Percentiles rank a stretch among this genome's conserved stretches.
phyloP scores from a whole-genome alignment of 2,329 filamentous ascomycete genomes.

The Ceratocystis smalleyi region DNA sequence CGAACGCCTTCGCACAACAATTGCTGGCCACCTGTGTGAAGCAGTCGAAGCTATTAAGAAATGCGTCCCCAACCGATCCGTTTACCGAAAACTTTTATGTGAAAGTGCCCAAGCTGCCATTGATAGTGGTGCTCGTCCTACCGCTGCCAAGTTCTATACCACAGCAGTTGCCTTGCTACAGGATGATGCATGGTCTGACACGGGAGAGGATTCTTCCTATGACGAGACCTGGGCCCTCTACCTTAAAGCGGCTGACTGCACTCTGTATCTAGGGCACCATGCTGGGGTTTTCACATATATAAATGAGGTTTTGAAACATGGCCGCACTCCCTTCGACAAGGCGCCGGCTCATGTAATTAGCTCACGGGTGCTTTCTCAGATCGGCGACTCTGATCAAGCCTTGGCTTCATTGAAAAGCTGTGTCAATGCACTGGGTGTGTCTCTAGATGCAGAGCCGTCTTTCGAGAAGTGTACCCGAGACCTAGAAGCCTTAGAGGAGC shows the following conservation, averaged over 20 bases:
- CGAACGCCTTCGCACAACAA: slow-evolving; percentile 49
- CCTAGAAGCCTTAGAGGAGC: slow-evolving; percentile 48
- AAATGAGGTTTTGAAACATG: slow-evolving; percentile 51
- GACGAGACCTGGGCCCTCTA: slow-evolving; percentile 71
- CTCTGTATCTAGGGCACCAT: slow-evolving; percentile 61
- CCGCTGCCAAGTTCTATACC: slow-evolving; percentile 67
- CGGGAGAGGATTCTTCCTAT: slow-evolving; percentile 52
- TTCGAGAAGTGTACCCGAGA: slow-evolving; percentile 64
- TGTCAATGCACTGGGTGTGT: slow-evolving; percentile 51
- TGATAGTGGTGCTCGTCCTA: slow-evolving; percentile 68
- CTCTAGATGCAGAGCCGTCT: slow-evolving; percentile 48
- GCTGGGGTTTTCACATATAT: slow-evolving; percentile 54
- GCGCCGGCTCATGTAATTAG: slow-evolving; percentile 71
- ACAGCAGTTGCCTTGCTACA: slow-evolving; percentile 68
- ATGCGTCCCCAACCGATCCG: slow-evolving; percentile 41
- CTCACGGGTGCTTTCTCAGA: slow-evolving; percentile 61
- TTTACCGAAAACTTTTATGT: slow-evolving; percentile 61
- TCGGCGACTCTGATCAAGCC: slow-evolving; percentile 54
- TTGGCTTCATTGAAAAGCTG: slow-evolving; percentile 57
- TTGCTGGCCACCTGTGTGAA: slow-evolving; percentile 68
- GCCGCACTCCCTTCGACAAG: slow-evolving; percentile 60
- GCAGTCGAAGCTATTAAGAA: slow-evolving; percentile 59
- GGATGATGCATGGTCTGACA: slow-evolving; percentile 58
- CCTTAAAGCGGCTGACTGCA: slow-evolving; percentile 66
- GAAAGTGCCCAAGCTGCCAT: slow-evolving; percentile 64